phyloP scores from a whole-genome alignment of 2,329 filamentous ascomycete species.

The Scorias spongiosa region DNA sequence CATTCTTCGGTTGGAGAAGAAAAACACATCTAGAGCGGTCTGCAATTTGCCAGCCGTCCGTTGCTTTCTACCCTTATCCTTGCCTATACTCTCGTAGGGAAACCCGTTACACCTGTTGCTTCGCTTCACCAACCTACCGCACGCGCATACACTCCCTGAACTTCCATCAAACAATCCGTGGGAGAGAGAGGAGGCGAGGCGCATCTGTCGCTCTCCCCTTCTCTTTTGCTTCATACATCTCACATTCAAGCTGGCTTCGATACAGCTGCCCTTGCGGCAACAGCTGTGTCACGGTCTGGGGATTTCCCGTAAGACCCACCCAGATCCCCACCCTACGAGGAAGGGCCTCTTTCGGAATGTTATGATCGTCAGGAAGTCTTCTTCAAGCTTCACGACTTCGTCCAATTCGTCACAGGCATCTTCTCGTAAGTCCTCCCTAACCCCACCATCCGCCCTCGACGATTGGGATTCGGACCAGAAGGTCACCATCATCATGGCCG shows the following conservation, averaged over 20 bases:
- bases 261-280: slow-evolving; percentile 17
- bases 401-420: slow-evolving; percentile 11
- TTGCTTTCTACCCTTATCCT: not conserved
- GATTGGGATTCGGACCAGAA: slow-evolving; percentile 25
- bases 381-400: slow-evolving; percentile 15
- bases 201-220: not conserved
- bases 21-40: not conserved
- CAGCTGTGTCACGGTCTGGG: slow-evolving; percentile 10
- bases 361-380: slow-evolving; percentile 16
- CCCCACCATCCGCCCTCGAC: slow-evolving; percentile 11
- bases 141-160: no score
- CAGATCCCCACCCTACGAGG: slow-evolving; percentile 3
- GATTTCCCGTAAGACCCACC: slow-evolving; percentile 5
- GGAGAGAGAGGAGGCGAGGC: not conserved
- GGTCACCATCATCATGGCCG: slow-evolving; percentile 32
- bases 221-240: not conserved
- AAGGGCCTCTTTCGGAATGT: slow-evolving; percentile 13
- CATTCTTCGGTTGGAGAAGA: not conserved
- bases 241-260: slow-evolving; percentile 18
- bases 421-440: slow-evolving; percentile 12
- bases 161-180: no score
- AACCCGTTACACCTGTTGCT: no score
- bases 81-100: no score
- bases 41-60: not conserved
- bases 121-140: no score